Base-by-base conservation (phyloP, 345 rosid species). In the Euphorbia tirucalli region DNA sequence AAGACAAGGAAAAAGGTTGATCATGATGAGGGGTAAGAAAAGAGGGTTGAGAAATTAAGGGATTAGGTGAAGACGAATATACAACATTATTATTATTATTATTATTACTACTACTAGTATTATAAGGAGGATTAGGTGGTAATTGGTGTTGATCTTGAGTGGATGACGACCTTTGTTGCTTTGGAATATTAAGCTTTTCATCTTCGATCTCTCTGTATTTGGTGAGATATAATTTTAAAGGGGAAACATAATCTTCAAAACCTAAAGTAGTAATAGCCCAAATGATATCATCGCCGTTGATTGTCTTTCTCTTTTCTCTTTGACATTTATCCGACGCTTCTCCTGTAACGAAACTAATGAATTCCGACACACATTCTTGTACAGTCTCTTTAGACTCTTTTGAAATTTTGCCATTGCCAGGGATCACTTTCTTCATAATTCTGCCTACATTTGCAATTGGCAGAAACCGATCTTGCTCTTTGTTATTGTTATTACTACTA, bases 1-100 rank as follows among this genome's bases (percentile, higher is more conserved):
- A 90, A 58, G 85, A 74, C 75, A 86, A 72, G 3, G 87, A 79
- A 77, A 89, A 84, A 30, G 86, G 48, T 65, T 85, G 86, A 67
- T 80, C 83, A 7, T 85, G 86, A 67, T 80, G 82, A 7, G 80
- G 32, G 0, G 78, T 66, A 31, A 84, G 22, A 30, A 88, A 83
- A 35, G 79, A 72, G 49, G 83, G 86, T 50, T 76, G 88, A 78
- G 89, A 81, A 22, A 80, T 55, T 71, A 79, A 74, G 44, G 50
- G 72, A 43, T 7, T 35, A 7, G 66, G 22, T 35, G 86, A 67
- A 1, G 86, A 72, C 65, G 85, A 74, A 80, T 80, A 84, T 76
- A 84, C 77, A 79, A 41, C 69, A 56, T 66, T 83, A 74, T 71
- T 35, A 35, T 3, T 35, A 35, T 35, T 46, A 15, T 11, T 46